phyloP scores from a whole-genome alignment of 2,329 filamentous ascomycete species.

The Spiromastix sp. region DNA sequence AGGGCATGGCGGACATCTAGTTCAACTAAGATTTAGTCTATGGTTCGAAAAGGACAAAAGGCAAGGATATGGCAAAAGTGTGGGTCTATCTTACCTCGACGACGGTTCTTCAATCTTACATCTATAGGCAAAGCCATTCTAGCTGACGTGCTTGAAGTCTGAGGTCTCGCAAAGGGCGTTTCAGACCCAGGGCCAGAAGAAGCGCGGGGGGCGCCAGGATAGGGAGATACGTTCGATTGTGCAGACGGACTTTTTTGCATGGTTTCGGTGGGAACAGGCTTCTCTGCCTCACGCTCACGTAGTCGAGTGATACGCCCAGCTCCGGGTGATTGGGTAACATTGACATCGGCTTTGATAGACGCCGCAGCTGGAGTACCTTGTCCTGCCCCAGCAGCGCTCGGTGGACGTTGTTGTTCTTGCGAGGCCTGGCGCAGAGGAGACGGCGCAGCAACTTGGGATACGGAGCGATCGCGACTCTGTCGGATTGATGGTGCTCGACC shows the following conservation, averaged over 20 bases:
- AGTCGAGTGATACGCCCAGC: too few species aligned
- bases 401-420: neutral
- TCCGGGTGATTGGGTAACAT: too few species aligned
- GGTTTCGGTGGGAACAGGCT: too few species aligned
- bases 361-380: constrained; percentile 28
- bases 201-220: too few species aligned
- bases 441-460: neutral
- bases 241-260: too few species aligned
- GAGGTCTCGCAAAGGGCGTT: too few species aligned
- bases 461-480: neutral
- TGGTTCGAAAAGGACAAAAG: constrained; percentile 24
- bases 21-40: constrained; percentile 27
- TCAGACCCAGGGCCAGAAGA: too few species aligned
- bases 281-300: too few species aligned
- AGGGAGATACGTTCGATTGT: too few species aligned
- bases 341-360: too few species aligned
- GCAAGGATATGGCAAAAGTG: neutral
- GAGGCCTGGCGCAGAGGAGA: neutral
- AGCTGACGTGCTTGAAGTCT: too few species aligned
- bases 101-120: neutral
- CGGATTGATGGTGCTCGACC: too few species aligned
- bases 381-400: neutral
- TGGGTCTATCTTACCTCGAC: neutral
- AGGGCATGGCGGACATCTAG: constrained; percentile 52
- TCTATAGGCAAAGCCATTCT: neutral